Evolutionary conservation across 1,139 yeast genomes (phyloP).

Genomic region (Blastobotrys persicus): DNA sequence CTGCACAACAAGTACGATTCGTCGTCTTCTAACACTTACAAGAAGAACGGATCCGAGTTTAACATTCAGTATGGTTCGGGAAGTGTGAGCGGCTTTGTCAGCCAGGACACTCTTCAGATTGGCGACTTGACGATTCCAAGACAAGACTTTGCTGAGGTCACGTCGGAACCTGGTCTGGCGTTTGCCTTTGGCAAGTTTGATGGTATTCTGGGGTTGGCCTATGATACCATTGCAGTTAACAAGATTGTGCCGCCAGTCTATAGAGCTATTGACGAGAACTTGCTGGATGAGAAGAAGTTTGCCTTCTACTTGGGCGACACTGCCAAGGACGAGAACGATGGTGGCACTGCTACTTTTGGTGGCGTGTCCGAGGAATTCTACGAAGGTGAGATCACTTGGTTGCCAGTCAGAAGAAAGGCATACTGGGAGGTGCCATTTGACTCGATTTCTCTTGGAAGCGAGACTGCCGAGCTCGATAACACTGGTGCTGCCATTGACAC

Average conservation of each 20-base stretch:
- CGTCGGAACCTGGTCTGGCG: slow-evolving; percentile 94
- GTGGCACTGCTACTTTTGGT: slow-evolving; percentile 93
- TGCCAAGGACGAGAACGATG: slow-evolving; percentile 59
- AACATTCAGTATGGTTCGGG: slow-evolving; percentile 91
- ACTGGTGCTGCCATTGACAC: slow-evolving; percentile 98
- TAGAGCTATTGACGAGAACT: slow-evolving; percentile 77
- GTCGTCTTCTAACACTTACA: slow-evolving; percentile 71
- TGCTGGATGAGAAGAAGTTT: slow-evolving; percentile 79
- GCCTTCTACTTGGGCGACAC: slow-evolving; percentile 88
- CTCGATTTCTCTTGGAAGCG: slow-evolving; percentile 87
- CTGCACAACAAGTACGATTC: slow-evolving; percentile 89
- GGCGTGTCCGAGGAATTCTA: slow-evolving; percentile 77
- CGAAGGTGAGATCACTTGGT: slow-evolving; percentile 83
- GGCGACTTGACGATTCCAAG: slow-evolving; percentile 83
- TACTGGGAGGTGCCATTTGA: slow-evolving; percentile 98
- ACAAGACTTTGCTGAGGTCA: slow-evolving; percentile 96
- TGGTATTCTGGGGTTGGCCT: slow-evolving; percentile 93
- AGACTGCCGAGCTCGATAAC: slow-evolving; percentile 73
- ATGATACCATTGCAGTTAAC: slow-evolving; percentile 85
- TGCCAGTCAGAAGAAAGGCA: slow-evolving; percentile 98
- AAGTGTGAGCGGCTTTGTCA: slow-evolving; percentile 83
- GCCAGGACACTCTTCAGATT: slow-evolving; percentile 73
- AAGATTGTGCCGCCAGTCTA: slow-evolving; percentile 89
- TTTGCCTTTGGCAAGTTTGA: slow-evolving; percentile 97
- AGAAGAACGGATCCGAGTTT: slow-evolving; percentile 81